These are phyloP conservation scores for Sorghum bicolor DNA, from an alignment of 176 grass and related monocot species.

Conservation along the genomic window DNA sequence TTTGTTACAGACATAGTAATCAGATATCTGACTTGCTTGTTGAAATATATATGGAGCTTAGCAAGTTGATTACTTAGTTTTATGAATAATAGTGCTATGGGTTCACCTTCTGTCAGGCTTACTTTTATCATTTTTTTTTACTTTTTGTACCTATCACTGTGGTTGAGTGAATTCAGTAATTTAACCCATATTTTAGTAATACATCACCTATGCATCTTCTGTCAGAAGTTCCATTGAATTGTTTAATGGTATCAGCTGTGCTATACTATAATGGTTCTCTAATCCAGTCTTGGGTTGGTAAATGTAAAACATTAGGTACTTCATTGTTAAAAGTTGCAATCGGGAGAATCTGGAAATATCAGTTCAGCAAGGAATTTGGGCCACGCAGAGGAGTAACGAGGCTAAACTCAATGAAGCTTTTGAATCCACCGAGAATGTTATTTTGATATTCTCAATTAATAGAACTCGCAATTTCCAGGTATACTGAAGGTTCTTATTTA, in stretches of 20 bases:
- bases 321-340: slow-evolving; percentile 99
- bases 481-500: slow-evolving; percentile 20
- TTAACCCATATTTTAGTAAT: not conserved
- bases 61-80: not conserved
- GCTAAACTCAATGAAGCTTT: slow-evolving; percentile 99
- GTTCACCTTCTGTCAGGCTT: not conserved
- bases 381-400: slow-evolving; percentile 96
- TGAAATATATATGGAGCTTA: not conserved
- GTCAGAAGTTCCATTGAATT: slow-evolving; percentile 20
- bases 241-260: slow-evolving; percentile 5
- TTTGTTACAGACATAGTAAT: slow-evolving; percentile 16
- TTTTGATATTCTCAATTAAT: slow-evolving; percentile 98
- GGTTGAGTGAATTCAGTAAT: not conserved
- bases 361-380: slow-evolving; percentile 95
- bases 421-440: slow-evolving; percentile 97
- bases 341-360: slow-evolving; percentile 97
- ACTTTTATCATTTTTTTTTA: not conserved
- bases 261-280: slow-evolving; percentile 28
- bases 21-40: not conserved
- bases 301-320: slow-evolving; percentile 79
- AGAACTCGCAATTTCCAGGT: slow-evolving; percentile 98
- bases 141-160: not conserved
- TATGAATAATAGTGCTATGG: not conserved
- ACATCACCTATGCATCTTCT: not conserved
- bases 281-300: slow-evolving; percentile 51